A percentile compares a stretch with the other conserved stretches of the same genome.
phyloP scores from a whole-genome alignment of 371 early-diverging fungal species.

The Gilbertella persicaria region DNA sequence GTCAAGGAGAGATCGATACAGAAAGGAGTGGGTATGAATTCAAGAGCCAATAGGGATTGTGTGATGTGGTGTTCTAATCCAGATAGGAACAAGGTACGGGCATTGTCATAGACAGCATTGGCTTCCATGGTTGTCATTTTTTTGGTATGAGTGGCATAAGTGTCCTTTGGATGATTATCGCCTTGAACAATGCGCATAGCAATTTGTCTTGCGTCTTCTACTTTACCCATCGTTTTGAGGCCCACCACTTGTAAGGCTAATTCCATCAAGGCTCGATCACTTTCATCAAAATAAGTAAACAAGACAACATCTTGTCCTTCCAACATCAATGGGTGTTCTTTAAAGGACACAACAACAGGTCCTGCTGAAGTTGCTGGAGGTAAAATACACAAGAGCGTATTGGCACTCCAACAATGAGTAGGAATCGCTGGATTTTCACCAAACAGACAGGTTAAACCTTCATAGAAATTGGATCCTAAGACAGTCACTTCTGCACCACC shows the following conservation, averaged over 20 bases:
- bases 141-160: constrained; percentile 9
- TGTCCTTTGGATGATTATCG: constrained; percentile 33
- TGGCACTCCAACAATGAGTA: constrained; percentile 65
- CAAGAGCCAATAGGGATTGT: constrained; percentile 24
- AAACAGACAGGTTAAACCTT: constrained; percentile 68
- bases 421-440: constrained; percentile 64
- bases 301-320: constrained; percentile 52
- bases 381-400: constrained; percentile 69
- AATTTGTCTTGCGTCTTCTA: constrained; percentile 61
- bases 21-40: constrained; percentile 8
- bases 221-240: constrained; percentile 64
- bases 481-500: constrained; percentile 77
- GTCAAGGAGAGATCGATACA: constrained; percentile 30
- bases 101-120: constrained; percentile 39
- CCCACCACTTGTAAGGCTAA: constrained; percentile 78
- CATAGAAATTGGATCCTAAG: constrained; percentile 67
- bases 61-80: constrained; percentile 38
- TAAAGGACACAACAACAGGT: constrained; percentile 69
- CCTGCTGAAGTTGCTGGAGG: constrained; percentile 73
- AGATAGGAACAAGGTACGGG: constrained; percentile 28
- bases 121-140: constrained; percentile 31
- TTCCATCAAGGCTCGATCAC: constrained; percentile 77
- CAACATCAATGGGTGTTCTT: constrained; percentile 49
- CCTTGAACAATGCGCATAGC: constrained; percentile 71
- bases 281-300: constrained; percentile 67